These are phyloP conservation scores for Primulina huaijiensis DNA, from an alignment of 257 asterid genomes.

Conservation along the genomic window DNA sequence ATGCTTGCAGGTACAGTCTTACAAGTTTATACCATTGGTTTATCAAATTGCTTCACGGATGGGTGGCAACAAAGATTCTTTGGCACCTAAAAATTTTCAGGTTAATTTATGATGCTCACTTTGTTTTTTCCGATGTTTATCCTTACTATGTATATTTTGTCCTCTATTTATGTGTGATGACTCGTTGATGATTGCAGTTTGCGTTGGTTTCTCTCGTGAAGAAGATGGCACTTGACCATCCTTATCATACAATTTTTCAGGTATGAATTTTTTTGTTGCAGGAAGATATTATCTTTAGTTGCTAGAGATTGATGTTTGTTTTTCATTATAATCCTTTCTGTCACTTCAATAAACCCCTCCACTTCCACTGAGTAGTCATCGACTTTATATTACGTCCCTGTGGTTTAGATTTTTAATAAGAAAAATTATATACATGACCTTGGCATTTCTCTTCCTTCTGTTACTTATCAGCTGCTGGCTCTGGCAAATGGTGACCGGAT, in stretches of 20 bases:
- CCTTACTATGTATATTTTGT: neutral
- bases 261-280: slow-evolving; percentile 34
- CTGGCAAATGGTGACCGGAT: slow-evolving; percentile 96
- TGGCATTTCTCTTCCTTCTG: slow-evolving; percentile 22
- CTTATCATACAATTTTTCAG: slow-evolving; percentile 95
- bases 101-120: slow-evolving; percentile 35
- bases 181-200: slow-evolving; percentile 50
- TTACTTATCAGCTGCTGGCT: slow-evolving; percentile 71
- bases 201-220: slow-evolving; percentile 89
- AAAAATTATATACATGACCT: slow-evolving; percentile 4
- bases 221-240: slow-evolving; percentile 93
- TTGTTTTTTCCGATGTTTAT: slow-evolving; percentile 9
- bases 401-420: slow-evolving; percentile 20
- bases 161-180: neutral
- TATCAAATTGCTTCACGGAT: slow-evolving; percentile 97
- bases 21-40: slow-evolving; percentile 80
- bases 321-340: slow-evolving; percentile 1
- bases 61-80: slow-evolving; percentile 74
- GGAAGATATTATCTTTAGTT: slow-evolving; percentile 23
- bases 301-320: neutral
- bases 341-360: neutral
- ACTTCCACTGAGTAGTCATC: slow-evolving; percentile 2
- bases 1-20: slow-evolving; percentile 75
- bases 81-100: slow-evolving; percentile 79
- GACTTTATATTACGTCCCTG: slow-evolving; percentile 19